phyloP scores from a whole-genome alignment of 768 basidiomycete genomes.

The Daedalea quercina region DNA sequence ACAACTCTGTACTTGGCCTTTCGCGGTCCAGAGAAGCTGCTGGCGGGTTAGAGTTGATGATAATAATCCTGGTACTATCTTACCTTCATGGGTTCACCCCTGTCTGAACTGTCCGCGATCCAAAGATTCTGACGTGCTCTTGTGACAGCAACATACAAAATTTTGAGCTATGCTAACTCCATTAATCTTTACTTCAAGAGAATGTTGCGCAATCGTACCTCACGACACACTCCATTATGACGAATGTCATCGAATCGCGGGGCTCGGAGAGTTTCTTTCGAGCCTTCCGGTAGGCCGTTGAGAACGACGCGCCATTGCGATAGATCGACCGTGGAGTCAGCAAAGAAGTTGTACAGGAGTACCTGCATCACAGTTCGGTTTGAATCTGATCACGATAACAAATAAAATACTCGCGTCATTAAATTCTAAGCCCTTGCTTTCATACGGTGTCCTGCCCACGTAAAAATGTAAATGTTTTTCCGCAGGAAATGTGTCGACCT shows the following conservation, averaged over 20 bases:
- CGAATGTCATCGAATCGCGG: constrained; percentile 44
- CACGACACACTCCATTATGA: constrained; percentile 51
- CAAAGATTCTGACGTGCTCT: constrained; percentile 63
- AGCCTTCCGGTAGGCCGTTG: constrained; percentile 29
- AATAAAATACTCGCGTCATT: constrained; percentile 38
- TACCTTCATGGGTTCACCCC: constrained; percentile 53
- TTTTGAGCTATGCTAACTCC: constrained; percentile 44
- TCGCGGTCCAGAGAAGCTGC: constrained; percentile 47
- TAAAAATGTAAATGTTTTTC: not conserved
- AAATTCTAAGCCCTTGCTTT: constrained; percentile 64
- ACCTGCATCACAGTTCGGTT: constrained; percentile 35
- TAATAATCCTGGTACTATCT: constrained; percentile 10
- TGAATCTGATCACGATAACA: not conserved
- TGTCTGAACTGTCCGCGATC: constrained; percentile 58
- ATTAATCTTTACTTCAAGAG: too few relatives aligned
- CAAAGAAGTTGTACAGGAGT: constrained; percentile 69
- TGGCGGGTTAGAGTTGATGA: not conserved
- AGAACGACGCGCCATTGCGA: constrained; percentile 58
- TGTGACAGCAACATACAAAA: constrained; percentile 66
- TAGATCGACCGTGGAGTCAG: constrained; percentile 45
- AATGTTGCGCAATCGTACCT: constrained; percentile 30
- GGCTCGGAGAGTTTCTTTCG: constrained; percentile 17
- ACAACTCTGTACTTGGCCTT: constrained; percentile 40
- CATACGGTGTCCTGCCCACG: constrained; percentile 41
- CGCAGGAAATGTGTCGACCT: too few relatives aligned